Percentiles rank a stretch among this genome's conserved stretches.
Evolutionary conservation across 2,329 filamentous ascomycete species (phyloP).

Genomic region (Celoporthe dispersa): DNA sequence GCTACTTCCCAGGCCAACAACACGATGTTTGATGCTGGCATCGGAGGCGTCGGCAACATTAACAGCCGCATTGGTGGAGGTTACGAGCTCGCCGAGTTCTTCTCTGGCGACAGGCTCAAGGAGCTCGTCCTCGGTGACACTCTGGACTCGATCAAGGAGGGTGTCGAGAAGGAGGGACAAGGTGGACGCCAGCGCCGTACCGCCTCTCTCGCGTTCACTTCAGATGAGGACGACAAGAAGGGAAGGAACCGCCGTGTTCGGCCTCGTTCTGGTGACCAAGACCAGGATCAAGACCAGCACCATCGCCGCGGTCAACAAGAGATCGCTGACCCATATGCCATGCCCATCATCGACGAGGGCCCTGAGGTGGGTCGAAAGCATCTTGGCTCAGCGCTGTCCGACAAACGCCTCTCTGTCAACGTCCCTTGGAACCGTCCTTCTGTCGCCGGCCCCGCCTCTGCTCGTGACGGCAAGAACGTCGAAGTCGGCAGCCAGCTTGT

Average conservation of each 20-base stretch:
- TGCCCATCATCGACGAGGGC: conserved; percentile 26
- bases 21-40: conserved; percentile 45
- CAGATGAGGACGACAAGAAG: conserved; percentile 38
- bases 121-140: conserved; percentile 32
- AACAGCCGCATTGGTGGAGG: conserved; percentile 37
- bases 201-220: conserved; percentile 49
- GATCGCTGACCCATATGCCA: conserved; percentile 30
- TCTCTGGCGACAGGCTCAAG: conserved; percentile 50
- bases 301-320: conserved; percentile 29
- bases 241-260: conserved; percentile 44
- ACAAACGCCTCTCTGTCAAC: conserved; percentile 44
- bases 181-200: conserved; percentile 45
- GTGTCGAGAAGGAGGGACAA: conserved; percentile 29
- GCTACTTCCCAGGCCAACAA: no score
- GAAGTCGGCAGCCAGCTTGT: conserved; percentile 39
- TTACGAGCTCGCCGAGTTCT: conserved; percentile 53
- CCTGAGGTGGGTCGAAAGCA: conserved; percentile 38
- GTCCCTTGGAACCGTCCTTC: conserved; percentile 59
- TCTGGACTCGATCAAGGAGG: conserved; percentile 27
- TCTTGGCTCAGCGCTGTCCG: conserved; percentile 28
- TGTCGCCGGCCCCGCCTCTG: conserved; percentile 51
- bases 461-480: conserved; percentile 47
- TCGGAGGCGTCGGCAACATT: conserved; percentile 43
- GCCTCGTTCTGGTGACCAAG: conserved; percentile 37
- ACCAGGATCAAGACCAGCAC: conserved; percentile 26